phyloP scores from a whole-genome alignment of 164 flowering plant genomes.

The Santalum album region DNA sequence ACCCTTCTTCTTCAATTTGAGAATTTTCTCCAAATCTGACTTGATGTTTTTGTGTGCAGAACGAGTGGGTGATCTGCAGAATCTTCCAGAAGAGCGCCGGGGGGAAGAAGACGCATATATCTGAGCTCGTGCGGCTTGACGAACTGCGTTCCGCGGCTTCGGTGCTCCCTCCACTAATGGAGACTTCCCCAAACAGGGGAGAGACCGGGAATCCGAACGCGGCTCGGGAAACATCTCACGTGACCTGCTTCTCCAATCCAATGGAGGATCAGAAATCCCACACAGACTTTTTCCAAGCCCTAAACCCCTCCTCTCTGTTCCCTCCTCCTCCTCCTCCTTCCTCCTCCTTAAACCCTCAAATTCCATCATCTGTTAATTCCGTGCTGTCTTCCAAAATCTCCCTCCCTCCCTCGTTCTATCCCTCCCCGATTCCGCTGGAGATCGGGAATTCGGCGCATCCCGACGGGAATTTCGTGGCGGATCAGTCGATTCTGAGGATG shows the following conservation, averaged over 20 bases:
- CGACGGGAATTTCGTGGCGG: constrained; percentile 20
- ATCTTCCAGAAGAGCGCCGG: constrained; percentile 12
- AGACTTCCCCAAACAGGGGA: neutral
- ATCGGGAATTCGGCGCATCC: constrained; percentile 10
- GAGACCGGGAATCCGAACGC: neutral
- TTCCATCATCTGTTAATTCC: too few species aligned
- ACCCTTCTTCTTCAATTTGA: neutral
- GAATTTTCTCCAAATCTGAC: too few species aligned
- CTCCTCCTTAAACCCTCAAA: too few species aligned
- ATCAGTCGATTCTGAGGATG: constrained; percentile 24
- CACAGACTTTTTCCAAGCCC: constrained; percentile 17
- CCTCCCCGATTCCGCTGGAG: constrained; percentile 8
- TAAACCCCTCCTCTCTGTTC: constrained; percentile 1
- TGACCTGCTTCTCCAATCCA: constrained; percentile 21
- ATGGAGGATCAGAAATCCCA: constrained; percentile 32
- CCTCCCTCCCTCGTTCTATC: constrained; percentile 6
- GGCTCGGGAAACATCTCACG: neutral
- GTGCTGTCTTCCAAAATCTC: neutral
- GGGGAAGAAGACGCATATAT: constrained; percentile 10
- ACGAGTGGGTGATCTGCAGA: constrained; percentile 19
- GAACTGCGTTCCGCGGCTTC: constrained; percentile 5
- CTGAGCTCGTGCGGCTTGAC: constrained; percentile 6
- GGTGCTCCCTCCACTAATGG: constrained; percentile 1
- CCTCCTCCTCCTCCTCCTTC: constrained; percentile 6
- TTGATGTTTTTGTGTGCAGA: constrained; percentile 2